A percentile compares a stretch with the other conserved stretches of the same genome.
Conservation (phyloP, 2,329 filamentous ascomycete genomes). For the Pezicula carpinea region DNA sequence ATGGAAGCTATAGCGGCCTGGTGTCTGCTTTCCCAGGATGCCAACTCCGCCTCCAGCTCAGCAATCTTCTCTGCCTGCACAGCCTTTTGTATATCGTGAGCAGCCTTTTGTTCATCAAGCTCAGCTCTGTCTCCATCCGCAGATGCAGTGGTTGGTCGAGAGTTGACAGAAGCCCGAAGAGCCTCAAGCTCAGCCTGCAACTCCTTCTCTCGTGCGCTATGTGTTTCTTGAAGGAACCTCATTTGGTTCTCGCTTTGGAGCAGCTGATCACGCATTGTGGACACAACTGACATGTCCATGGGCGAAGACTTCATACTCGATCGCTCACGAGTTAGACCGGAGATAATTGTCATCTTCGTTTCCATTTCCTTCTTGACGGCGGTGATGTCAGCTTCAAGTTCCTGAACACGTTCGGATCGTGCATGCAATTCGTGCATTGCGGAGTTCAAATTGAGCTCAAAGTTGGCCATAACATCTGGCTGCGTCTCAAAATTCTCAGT, state of each 20-base stretch:
- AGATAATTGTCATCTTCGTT: slow-evolving; percentile 91
- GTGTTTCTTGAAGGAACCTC: slow-evolving; percentile 64
- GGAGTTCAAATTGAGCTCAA: slow-evolving; percentile 85
- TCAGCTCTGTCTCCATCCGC: slow-evolving; percentile 12
- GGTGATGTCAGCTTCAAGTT: slow-evolving; percentile 79
- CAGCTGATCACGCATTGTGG: slow-evolving; percentile 81
- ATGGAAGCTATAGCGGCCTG: slow-evolving; percentile 64
- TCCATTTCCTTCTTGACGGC: slow-evolving; percentile 94
- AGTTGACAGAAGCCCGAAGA: slow-evolving; percentile 42
- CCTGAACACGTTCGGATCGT: slow-evolving; percentile 83
- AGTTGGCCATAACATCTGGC: slow-evolving; percentile 84
- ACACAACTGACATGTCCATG: slow-evolving; percentile 87
- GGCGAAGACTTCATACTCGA: slow-evolving; percentile 81
- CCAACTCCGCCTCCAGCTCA: slow-evolving; percentile 66
- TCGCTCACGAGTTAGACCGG: slow-evolving; percentile 85
- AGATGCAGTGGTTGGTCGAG: slow-evolving; percentile 4
- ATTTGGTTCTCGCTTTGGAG: slow-evolving; percentile 82
- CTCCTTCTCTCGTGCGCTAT: slow-evolving; percentile 71
- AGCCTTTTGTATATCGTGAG: slow-evolving; percentile 21
- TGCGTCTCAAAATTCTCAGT: slow-evolving; percentile 77
- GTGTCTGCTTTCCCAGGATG: slow-evolving; percentile 73
- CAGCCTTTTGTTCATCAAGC: slow-evolving; percentile 5
- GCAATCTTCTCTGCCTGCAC: slow-evolving; percentile 39
- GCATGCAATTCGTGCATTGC: slow-evolving; percentile 89
- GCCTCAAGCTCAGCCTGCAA: slow-evolving; percentile 66